Percentiles rank a stretch among this genome's conserved stretches.
These are phyloP conservation scores for Neurospora sp. DNA, from an alignment of 495 filamentous ascomycete species.

Conservation along the genomic window DNA sequence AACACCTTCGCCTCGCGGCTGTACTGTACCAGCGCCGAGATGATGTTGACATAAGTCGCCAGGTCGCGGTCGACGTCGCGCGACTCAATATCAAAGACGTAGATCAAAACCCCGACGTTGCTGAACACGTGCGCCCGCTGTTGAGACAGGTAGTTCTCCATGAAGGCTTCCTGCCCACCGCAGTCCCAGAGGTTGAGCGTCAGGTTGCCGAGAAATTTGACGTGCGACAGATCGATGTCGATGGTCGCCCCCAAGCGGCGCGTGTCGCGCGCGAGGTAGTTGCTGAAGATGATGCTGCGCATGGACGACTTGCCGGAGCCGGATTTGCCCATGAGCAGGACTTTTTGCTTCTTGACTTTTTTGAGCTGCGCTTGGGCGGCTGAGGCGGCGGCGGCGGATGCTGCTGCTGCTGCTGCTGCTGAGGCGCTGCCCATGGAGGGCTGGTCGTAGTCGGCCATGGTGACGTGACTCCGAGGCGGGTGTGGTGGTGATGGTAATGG, in stretches of 20 bases:
- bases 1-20: constrained; percentile 78
- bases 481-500: neutral
- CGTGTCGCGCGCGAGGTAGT: constrained; percentile 95
- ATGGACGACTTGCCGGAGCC: constrained; percentile 99
- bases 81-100: constrained; percentile 97
- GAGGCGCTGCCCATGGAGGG: neutral
- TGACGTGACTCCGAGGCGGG: neutral
- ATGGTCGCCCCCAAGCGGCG: constrained; percentile 92
- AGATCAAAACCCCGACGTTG: constrained; percentile 93
- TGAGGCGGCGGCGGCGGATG: neutral
- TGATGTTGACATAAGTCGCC: constrained; percentile 77
- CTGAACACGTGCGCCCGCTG: constrained; percentile 94
- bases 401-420: neutral
- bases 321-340: constrained; percentile 72
- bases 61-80: constrained; percentile 87
- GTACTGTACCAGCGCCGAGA: constrained; percentile 74
- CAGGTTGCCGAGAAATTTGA: constrained; percentile 95
- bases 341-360: constrained; percentile 54
- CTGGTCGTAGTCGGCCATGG: constrained; percentile 1
- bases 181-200: constrained; percentile 98
- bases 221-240: constrained; percentile 94
- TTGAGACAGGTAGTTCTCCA: constrained; percentile 91
- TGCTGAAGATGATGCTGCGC: constrained; percentile 96
- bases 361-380: constrained; percentile 29
- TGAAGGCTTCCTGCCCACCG: constrained; percentile 96